Conservation (phyloP, 2,329 filamentous ascomycete species). For the Beauveria medogensis region DNA sequence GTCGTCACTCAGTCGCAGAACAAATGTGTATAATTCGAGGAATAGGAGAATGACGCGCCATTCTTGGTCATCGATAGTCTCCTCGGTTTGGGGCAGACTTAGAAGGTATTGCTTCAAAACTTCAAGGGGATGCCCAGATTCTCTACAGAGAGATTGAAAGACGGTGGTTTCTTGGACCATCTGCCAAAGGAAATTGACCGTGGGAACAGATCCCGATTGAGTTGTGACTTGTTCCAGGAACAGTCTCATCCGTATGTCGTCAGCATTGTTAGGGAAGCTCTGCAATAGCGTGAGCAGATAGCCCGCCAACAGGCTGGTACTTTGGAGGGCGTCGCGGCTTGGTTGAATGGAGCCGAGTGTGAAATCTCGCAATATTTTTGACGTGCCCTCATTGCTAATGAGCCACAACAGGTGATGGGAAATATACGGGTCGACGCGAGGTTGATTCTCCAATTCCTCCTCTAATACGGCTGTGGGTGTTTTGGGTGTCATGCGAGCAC, state of each 20-base stretch:
- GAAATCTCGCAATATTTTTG: constrained; percentile 31
- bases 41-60: constrained; percentile 89
- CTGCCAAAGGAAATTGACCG: constrained; percentile 70
- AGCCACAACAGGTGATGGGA: constrained; percentile 59
- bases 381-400: constrained; percentile 68
- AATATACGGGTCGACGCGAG: constrained; percentile 49
- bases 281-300: constrained; percentile 80
- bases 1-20: constrained; percentile 87
- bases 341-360: constrained; percentile 24
- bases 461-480: not conserved
- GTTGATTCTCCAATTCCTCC: constrained; percentile 23
- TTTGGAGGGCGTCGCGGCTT: constrained; percentile 23
- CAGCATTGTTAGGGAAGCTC: constrained; percentile 72
- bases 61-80: constrained; percentile 40
- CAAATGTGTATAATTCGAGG: constrained; percentile 87
- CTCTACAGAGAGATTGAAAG: constrained; percentile 23
- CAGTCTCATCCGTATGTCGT: constrained; percentile 91
- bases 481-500: constrained; percentile 29
- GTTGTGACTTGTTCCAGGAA: constrained; percentile 50
- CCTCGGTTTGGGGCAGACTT: constrained; percentile 16
- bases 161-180: constrained; percentile 39
- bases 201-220: constrained; percentile 48
- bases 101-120: constrained; percentile 25
- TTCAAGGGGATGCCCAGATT: constrained; percentile 22
- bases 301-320: constrained; percentile 64